These are phyloP conservation scores for Vigna hirtella DNA, from an alignment of 306 rosid genomes.

Conservation along the genomic window DNA sequence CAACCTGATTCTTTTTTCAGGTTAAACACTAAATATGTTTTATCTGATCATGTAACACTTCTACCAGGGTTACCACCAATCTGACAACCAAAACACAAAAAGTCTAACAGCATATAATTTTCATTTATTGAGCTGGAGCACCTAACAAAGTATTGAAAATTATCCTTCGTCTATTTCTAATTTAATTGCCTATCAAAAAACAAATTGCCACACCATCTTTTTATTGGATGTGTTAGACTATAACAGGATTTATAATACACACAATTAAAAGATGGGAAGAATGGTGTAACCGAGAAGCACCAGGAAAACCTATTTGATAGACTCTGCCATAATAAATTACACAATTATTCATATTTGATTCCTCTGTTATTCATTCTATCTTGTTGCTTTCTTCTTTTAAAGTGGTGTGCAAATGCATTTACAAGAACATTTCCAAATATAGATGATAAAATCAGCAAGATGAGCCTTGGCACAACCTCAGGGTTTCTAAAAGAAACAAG, in stretches of 20 bases:
- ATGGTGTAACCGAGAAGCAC: not conserved
- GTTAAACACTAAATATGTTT: not conserved
- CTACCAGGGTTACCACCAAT: not conserved
- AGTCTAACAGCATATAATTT: constrained; percentile 4
- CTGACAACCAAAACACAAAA: constrained; percentile 1
- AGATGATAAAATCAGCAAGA: not conserved
- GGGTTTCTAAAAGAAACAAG: not conserved
- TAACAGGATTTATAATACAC: not conserved
- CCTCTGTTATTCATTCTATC: not conserved
- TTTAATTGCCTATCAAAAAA: constrained; percentile 4
- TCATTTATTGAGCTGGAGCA: not conserved
- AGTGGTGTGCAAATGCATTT: not conserved
- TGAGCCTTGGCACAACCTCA: not conserved
- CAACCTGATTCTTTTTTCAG: constrained; percentile 20
- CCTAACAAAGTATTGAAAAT: not conserved
- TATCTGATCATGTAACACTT: constrained; percentile 4
- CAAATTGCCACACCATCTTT: constrained; percentile 1
- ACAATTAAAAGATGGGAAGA: not conserved
- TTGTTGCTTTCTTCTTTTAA: constrained; percentile 23
- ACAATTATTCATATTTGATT: not conserved
- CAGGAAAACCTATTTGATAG: constrained; percentile 4
- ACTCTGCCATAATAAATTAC: constrained; percentile 18
- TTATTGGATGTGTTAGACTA: constrained; percentile 5
- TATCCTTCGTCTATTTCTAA: constrained; percentile 17
- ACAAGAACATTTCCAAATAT: not conserved